phyloP scores from a whole-genome alignment of 2,329 filamentous ascomycete genomes.

The Xylariaceae sp. region DNA sequence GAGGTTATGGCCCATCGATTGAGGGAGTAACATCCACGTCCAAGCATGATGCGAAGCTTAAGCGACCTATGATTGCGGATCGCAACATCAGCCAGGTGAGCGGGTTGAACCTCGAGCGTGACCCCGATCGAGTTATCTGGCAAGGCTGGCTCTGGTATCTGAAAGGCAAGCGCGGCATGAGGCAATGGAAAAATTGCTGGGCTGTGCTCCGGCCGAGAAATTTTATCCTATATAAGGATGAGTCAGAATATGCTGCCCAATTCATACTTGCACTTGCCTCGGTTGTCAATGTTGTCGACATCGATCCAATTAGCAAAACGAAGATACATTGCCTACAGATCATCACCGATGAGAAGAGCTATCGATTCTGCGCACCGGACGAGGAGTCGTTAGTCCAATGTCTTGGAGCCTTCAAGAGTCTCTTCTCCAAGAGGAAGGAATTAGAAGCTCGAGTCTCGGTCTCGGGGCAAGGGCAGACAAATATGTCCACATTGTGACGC shows the following conservation, averaged over 20 bases:
- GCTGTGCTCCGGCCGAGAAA: conserved; percentile 82
- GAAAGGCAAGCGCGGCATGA: conserved; percentile 76
- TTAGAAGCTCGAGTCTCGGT: conserved; percentile 50
- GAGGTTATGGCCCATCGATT: conserved; percentile 49
- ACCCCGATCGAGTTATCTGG: conserved; percentile 87
- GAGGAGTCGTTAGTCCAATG: conserved; percentile 83
- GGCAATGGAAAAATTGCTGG: conserved; percentile 95
- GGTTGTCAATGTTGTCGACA: conserved; percentile 88
- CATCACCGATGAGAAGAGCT: conserved; percentile 87
- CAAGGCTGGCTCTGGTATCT: conserved; percentile 87
- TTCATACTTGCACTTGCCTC: conserved; percentile 75
- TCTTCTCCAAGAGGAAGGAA: conserved; percentile 69
- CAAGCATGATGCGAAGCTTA: conserved; percentile 29
- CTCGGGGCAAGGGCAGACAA: conserved; percentile 19
- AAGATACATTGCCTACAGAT: conserved; percentile 88
- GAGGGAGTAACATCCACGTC: conserved; percentile 41
- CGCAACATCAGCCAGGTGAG: conserved; percentile 65
- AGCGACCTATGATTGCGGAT: conserved; percentile 36
- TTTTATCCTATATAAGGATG: conserved; percentile 88
- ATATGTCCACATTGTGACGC: too few relatives aligned
- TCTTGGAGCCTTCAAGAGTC: conserved; percentile 86
- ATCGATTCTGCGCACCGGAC: conserved; percentile 71
- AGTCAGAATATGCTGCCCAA: conserved; percentile 82
- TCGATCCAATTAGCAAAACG: conserved; percentile 80
- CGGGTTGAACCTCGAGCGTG: conserved; percentile 54